Base-by-base conservation (phyloP, 2,329 filamentous ascomycete species). In the Tetracladium maxilliforme region DNA sequence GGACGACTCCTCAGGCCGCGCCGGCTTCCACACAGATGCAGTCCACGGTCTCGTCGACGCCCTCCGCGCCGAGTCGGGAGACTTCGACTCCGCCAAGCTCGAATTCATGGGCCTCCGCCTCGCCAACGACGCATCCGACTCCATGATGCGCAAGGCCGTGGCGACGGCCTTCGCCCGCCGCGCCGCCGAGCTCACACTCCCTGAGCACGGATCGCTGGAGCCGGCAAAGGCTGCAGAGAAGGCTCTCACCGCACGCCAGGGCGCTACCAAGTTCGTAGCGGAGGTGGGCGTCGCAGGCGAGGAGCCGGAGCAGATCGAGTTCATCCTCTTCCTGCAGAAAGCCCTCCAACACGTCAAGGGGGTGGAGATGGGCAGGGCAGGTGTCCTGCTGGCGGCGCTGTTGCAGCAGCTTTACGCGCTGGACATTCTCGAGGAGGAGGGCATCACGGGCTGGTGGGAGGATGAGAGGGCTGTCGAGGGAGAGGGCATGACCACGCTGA, bases 81-180 rank as follows among this genome's bases (percentile, higher is more conserved):
- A 92, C 44, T 90, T 92, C 34, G 86, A 93, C 41, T 62, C 61
- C 3, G 68, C 70, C 24, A 83, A 87, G 46, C 68, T 95, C 17
- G 90, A 98, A 47, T 79, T 98, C 33, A 92, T 86, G 58, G 81
- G 83, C 23, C 62, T 95, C n/a, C 77, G 87, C 8, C 81, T 98
- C 48, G 78, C 76, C 27, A 82, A 80, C 41, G 83, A 95, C 42
- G 90, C 90, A 3, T 86, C 83, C 2, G 87, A 93, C 42, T 67
- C 76, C 35, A 79, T 90, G 48, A 81, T 95, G 42, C 80, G 87
- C 22, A 75, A 77, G 17, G 84, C 90, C 10, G 75, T 95, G 14
- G 82, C 82, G 3, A 70, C 76, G 3, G 80, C 86, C 1, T 87
- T 95, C 45, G 78, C 82, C 40, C 82, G 80, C 41, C 76, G 79